phyloP scores from a whole-genome alignment of 306 rosid genomes.

The Glycine latifolia region DNA sequence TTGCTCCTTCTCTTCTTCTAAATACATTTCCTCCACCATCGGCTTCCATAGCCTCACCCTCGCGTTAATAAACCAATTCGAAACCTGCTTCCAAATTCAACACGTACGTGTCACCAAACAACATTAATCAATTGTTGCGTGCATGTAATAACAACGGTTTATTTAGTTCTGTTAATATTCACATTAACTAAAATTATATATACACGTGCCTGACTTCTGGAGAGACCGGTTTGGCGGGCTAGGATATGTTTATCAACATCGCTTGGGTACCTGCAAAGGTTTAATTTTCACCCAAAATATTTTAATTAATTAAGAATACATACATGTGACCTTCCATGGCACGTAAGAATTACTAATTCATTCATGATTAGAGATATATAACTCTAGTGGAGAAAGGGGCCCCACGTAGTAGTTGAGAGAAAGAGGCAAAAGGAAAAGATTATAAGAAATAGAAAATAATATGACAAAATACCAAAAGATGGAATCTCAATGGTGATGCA shows the following conservation, averaged over 20 bases:
- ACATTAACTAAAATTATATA: too few species aligned
- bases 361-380: slow-evolving; percentile 25
- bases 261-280: slow-evolving; percentile 87
- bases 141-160: neutral
- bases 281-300: neutral
- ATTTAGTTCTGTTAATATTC: too few species aligned
- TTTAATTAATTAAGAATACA: slow-evolving; percentile 23
- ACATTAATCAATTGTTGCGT: neutral
- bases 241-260: slow-evolving; percentile 94
- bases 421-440: slow-evolving; percentile 14
- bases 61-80: slow-evolving; percentile 98
- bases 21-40: slow-evolving; percentile 95
- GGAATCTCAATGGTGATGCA: slow-evolving; percentile 79
- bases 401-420: slow-evolving; percentile 47
- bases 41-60: slow-evolving; percentile 99
- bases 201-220: slow-evolving; percentile 93
- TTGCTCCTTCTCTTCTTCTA: slow-evolving; percentile 73
- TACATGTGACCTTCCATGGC: slow-evolving; percentile 37
- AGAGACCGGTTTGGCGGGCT: slow-evolving; percentile 98
- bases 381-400: slow-evolving; percentile 38
- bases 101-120: neutral
- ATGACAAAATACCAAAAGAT: slow-evolving; percentile 49
- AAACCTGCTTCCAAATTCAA: slow-evolving; percentile 60
- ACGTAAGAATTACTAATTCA: slow-evolving; percentile 32
- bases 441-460: slow-evolving; percentile 47